phyloP scores from a whole-genome alignment of 768 basidiomycete species.

The Gyrodon lividus region DNA sequence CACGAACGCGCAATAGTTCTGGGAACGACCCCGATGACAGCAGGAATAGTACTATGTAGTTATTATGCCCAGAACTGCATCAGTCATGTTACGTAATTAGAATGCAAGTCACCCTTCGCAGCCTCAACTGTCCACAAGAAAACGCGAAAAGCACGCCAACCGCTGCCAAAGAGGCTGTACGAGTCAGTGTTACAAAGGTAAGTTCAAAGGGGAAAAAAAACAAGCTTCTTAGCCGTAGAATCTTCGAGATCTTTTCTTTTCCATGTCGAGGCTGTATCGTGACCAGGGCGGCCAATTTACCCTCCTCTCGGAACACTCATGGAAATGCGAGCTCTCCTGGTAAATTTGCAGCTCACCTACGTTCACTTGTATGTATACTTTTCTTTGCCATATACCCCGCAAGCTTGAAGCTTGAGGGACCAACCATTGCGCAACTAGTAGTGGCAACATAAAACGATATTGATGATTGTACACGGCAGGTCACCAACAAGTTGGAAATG shows the following conservation, averaged over 20 bases:
- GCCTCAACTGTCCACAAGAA: background rate
- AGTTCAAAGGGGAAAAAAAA: background rate
- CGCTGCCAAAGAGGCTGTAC: background rate
- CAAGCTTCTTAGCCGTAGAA: background rate
- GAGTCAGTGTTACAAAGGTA: background rate
- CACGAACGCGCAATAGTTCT: conserved; percentile 3
- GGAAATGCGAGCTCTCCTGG: too few species aligned
- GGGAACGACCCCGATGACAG: background rate
- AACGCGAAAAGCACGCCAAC: background rate
- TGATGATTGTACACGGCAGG: too few species aligned
- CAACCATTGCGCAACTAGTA: too few species aligned
- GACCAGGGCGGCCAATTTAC: too few species aligned
- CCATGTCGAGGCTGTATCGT: background rate
- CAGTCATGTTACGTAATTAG: background rate
- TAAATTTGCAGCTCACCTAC: too few species aligned
- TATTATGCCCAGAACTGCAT: background rate
- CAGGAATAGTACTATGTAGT: background rate
- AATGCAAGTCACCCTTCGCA: background rate
- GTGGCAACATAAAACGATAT: too few species aligned
- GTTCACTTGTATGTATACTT: too few species aligned
- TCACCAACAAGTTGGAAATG: too few species aligned
- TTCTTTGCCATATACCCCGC: too few species aligned
- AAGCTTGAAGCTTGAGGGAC: too few species aligned
- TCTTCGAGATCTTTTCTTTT: background rate
- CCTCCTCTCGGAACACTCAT: too few species aligned